These are phyloP conservation scores for Metschnikowia noctiluminum DNA, from an alignment of 805 yeast species.

Conservation along the genomic window DNA sequence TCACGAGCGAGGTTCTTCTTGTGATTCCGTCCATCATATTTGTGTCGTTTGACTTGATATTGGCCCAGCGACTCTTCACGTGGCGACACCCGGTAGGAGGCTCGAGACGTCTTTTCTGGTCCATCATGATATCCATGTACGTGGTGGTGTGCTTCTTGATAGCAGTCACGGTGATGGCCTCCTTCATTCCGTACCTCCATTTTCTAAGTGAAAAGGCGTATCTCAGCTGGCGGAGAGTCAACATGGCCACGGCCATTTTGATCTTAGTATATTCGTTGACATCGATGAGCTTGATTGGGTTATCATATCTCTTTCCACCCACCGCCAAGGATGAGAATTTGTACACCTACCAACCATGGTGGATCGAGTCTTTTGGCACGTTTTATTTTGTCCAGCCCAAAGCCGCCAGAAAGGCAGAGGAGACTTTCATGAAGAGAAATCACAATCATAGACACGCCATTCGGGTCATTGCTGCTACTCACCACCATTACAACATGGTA, in stretches of 20 bases:
- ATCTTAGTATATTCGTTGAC: slow-evolving; percentile 48
- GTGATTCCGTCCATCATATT: slow-evolving; percentile 19
- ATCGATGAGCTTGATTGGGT: slow-evolving; percentile 45
- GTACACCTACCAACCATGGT: slow-evolving; percentile 69
- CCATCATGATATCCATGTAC: slow-evolving; percentile 19
- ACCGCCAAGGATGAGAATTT: slow-evolving; percentile 48
- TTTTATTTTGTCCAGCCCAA: slow-evolving; percentile 56
- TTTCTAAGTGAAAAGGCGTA: slow-evolving; percentile 16
- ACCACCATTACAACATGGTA: slow-evolving; percentile 36
- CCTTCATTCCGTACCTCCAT: slow-evolving; percentile 19
- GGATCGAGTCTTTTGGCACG: slow-evolving; percentile 65
- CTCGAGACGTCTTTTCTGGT: slow-evolving; percentile 20
- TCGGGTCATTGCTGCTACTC: slow-evolving; percentile 60
- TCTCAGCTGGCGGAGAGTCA: slow-evolving; percentile 23
- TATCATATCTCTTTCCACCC: slow-evolving; percentile 56
- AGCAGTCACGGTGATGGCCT: slow-evolving; percentile 17
- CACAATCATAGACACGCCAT: slow-evolving; percentile 49
- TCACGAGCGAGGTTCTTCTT: slow-evolving; percentile 18
- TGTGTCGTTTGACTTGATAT: slow-evolving; percentile 20
- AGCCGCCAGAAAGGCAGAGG: slow-evolving; percentile 49
- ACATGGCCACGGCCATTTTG: slow-evolving; percentile 29
- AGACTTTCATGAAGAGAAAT: slow-evolving; percentile 44
- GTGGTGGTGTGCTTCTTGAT: slow-evolving; percentile 15
- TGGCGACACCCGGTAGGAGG: slow-evolving; percentile 28
- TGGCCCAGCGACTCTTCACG: slow-evolving; percentile 24